phyloP scores from a whole-genome alignment of 140 eudicot species.

The Erigeron philadelphicus region DNA sequence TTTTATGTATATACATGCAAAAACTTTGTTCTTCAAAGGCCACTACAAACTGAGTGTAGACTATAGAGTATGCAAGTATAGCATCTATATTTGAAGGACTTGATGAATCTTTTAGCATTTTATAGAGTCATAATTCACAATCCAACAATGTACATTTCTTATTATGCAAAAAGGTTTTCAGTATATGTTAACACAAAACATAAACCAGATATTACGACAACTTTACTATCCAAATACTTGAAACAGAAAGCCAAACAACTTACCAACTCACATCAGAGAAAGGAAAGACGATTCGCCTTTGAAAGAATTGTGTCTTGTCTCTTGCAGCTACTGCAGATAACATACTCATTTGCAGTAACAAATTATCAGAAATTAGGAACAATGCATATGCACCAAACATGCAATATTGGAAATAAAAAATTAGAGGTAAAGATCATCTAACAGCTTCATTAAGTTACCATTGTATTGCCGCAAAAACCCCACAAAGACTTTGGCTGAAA shows the following conservation, averaged over 20 bases:
- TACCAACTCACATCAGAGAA: slow-evolving; percentile 2
- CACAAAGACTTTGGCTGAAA: slow-evolving; percentile 75
- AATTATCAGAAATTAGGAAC: background rate
- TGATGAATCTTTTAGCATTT: too few relatives aligned
- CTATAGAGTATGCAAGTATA: too few relatives aligned
- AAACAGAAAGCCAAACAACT: background rate
- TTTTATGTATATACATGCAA: too few relatives aligned
- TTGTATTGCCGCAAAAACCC: slow-evolving; percentile 65
- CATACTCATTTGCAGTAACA: background rate
- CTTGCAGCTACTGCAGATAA: slow-evolving; percentile 9
- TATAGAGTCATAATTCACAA: too few relatives aligned
- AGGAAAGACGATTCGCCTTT: slow-evolving; percentile 1
- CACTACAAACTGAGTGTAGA: too few relatives aligned
- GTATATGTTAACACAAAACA: too few relatives aligned
- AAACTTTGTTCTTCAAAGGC: too few relatives aligned
- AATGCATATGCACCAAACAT: background rate
- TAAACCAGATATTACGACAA: too few relatives aligned
- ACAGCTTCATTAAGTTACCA: slow-evolving; percentile 61
- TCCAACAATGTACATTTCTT: too few relatives aligned
- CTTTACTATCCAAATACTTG: background rate
- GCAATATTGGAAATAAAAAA: background rate
- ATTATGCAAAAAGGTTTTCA: too few relatives aligned
- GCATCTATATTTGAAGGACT: too few relatives aligned
- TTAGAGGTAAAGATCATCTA: background rate
- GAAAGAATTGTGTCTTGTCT: slow-evolving; percentile 5